Conservation (phyloP, 257 asterid genomes). For the Catharanthus roseus region DNA sequence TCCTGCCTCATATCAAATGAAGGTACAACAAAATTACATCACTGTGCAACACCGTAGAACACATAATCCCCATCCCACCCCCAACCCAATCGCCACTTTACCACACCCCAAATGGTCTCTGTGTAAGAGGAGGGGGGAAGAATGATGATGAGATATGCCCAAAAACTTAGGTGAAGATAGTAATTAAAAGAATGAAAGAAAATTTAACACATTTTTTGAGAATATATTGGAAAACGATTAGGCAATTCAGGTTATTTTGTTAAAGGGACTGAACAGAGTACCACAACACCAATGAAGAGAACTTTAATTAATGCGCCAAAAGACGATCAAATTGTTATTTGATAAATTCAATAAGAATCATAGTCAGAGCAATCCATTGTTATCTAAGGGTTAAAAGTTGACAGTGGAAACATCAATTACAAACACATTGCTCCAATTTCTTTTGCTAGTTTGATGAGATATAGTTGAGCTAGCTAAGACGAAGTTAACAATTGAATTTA, state of each 20-base stretch:
- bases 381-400: neutral
- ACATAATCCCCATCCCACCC: neutral
- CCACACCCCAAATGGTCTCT: too few relatives aligned
- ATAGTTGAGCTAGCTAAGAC: neutral
- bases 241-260: too few relatives aligned
- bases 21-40: neutral
- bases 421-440: neutral
- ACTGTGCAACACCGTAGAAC: neutral
- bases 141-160: neutral
- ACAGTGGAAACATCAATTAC: neutral
- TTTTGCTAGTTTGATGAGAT: neutral
- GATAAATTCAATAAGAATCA: neutral
- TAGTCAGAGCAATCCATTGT: neutral
- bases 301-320: neutral
- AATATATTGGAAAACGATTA: neutral
- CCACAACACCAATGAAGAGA: neutral
- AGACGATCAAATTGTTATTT: neutral
- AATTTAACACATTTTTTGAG: neutral
- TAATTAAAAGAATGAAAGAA: neutral
- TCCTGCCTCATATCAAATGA: slow-evolving; percentile 39
- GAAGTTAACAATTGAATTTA: neutral
- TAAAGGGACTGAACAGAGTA: neutral
- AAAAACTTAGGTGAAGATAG: neutral
- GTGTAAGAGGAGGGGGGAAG: neutral
- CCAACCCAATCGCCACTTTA: too few relatives aligned